phyloP scores from a whole-genome alignment of 2,329 filamentous ascomycete genomes.

The Coniochaeta sp. region DNA sequence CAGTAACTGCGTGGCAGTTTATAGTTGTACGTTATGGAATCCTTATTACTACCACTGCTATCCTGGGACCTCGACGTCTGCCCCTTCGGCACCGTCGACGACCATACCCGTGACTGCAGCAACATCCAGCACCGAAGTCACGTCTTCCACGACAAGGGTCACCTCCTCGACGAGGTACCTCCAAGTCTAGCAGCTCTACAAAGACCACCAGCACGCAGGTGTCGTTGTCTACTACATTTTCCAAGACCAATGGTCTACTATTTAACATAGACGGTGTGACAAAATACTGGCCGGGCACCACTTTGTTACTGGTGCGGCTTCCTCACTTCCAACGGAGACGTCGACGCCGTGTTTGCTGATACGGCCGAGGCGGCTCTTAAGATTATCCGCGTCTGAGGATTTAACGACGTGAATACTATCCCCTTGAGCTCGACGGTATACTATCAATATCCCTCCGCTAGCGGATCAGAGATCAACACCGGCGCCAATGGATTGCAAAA shows the following conservation, averaged over 20 bases:
- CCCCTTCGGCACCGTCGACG: not conserved
- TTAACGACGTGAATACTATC: too few species aligned
- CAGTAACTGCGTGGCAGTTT: constrained; percentile 14
- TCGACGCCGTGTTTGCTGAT: constrained; percentile 43
- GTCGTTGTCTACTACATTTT: constrained; percentile 22
- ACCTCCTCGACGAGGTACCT: too few species aligned
- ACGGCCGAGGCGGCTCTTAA: too few species aligned
- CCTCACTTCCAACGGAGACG: constrained; percentile 41
- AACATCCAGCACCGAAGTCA: constrained; percentile 4
- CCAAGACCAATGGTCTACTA: constrained; percentile 8
- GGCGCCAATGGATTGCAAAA: constrained; percentile 53
- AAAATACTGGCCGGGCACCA: constrained; percentile 42
- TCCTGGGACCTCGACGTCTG: constrained; percentile 6
- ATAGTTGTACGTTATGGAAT: constrained; percentile 12
- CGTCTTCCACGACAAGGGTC: constrained; percentile 9
- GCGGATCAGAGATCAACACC: constrained; percentile 51
- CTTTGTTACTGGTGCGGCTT: constrained; percentile 48
- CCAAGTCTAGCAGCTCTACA: constrained; percentile 5
- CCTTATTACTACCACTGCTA: constrained; percentile 19
- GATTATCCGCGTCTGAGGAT: too few species aligned
- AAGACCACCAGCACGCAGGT: constrained; percentile 13
- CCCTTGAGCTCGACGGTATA: too few species aligned
- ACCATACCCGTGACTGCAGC: not conserved
- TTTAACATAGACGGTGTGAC: constrained; percentile 32
- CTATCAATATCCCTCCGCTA: constrained; percentile 43